Conservation (phyloP, 164 flowering plant species). For the grape (Vitis vinifera) region ASM3070453v1 NC_081816.1:22580501-22581000, state of each 20-base stretch:
- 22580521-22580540: background rate
- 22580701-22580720: slow-evolving; percentile 16
- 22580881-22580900: background rate
- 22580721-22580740: slow-evolving; percentile 9
- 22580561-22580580: slow-evolving; percentile 53
- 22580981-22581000: too few relatives aligned
- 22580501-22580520: background rate
- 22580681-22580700: slow-evolving; percentile 7
- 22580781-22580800: slow-evolving; percentile 64
- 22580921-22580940: too few relatives aligned
- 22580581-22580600: slow-evolving; percentile 92
- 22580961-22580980: too few relatives aligned
- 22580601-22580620: slow-evolving; percentile 75
- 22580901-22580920: background rate
- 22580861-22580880: background rate
- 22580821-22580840: slow-evolving; percentile 87
- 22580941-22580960: too few relatives aligned
- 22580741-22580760: slow-evolving; percentile 14
- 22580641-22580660: slow-evolving; percentile 56
- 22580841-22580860: slow-evolving; percentile 81
- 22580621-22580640: slow-evolving; percentile 65
- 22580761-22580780: slow-evolving; percentile 44
- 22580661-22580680: slow-evolving; percentile 6
- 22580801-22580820: slow-evolving; percentile 66
- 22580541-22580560: background rate